phyloP scores from a whole-genome alignment of 495 filamentous ascomycete genomes.

The Filosporella fistucella region DNA sequence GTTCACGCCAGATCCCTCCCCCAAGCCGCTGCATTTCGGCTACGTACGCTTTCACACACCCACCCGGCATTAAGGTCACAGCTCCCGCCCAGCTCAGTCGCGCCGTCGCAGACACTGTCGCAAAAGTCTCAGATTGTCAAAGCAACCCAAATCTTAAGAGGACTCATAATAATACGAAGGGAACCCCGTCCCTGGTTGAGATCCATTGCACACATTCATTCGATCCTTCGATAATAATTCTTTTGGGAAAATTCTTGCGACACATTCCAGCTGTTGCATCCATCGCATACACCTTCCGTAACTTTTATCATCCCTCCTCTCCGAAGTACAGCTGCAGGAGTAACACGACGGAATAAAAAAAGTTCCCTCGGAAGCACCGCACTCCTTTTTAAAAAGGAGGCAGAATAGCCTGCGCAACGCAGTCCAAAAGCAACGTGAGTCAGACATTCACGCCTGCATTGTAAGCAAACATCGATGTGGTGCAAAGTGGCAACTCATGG shows the following conservation, averaged over 20 bases:
- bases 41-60: conserved; percentile 10
- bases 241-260: too few relatives aligned
- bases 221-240: not conserved
- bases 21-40: conserved; percentile 8
- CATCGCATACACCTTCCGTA: not conserved
- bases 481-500: not conserved
- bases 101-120: conserved; percentile 20
- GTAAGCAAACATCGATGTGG: conserved; percentile 1
- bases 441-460: conserved; percentile 1
- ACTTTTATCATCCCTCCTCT: not conserved
- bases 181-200: not conserved
- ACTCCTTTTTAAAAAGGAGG: conserved; percentile 8
- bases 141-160: conserved; percentile 16
- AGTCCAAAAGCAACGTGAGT: conserved; percentile 21
- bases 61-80: conserved; percentile 17
- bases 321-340: not conserved
- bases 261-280: too few relatives aligned
- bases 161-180: conserved; percentile 5
- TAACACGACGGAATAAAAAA: not conserved
- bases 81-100: conserved; percentile 13
- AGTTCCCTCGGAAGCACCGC: conserved; percentile 7
- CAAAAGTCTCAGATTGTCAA: conserved; percentile 19
- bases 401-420: conserved; percentile 15
- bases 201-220: not conserved
- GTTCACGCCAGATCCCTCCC: conserved; percentile 20